Conservation (phyloP, 441 rosid species). For the Erodium trifolium region DNA sequence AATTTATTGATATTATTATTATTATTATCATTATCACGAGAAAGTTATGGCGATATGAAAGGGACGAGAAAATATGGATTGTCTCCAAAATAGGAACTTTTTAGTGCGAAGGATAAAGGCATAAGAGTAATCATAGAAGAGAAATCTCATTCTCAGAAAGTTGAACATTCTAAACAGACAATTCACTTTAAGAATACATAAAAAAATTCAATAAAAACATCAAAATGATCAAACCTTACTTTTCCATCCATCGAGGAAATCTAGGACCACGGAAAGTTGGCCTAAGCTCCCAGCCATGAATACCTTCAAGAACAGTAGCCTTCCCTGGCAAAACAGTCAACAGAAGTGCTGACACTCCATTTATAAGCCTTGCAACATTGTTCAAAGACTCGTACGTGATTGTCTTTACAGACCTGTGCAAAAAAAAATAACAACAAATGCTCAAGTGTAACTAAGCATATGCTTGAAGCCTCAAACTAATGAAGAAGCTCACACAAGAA, state of each 20-base stretch:
- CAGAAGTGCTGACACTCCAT: conserved; percentile 78
- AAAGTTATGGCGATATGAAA: not conserved
- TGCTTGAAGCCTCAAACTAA: not conserved
- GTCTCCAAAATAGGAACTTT: not conserved
- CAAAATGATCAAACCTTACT: conserved; percentile 32
- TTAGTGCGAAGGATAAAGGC: not conserved
- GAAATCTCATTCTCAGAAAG: not conserved
- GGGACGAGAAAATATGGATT: not conserved
- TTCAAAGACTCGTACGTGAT: conserved; percentile 73
- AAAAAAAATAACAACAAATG: conserved; percentile 25
- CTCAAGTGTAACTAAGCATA: conserved; percentile 10
- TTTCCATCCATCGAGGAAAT: conserved; percentile 88
- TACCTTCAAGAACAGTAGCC: conserved; percentile 66
- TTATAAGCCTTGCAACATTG: conserved; percentile 66
- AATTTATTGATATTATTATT: no score
- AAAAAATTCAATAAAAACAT: not conserved
- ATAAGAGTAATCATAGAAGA: not conserved
- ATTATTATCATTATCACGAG: not conserved
- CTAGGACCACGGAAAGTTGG: conserved; percentile 87
- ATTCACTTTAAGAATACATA: not conserved
- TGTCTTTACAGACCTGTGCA: conserved; percentile 86
- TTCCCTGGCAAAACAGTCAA: conserved; percentile 71
- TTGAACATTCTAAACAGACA: not conserved
- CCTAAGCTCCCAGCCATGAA: conserved; percentile 93
- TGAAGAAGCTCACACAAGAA: conserved; percentile 5